These are phyloP conservation scores for Angomonas desouzai DNA, from an alignment of 208 protist genomes.

Conservation along the genomic window DNA sequence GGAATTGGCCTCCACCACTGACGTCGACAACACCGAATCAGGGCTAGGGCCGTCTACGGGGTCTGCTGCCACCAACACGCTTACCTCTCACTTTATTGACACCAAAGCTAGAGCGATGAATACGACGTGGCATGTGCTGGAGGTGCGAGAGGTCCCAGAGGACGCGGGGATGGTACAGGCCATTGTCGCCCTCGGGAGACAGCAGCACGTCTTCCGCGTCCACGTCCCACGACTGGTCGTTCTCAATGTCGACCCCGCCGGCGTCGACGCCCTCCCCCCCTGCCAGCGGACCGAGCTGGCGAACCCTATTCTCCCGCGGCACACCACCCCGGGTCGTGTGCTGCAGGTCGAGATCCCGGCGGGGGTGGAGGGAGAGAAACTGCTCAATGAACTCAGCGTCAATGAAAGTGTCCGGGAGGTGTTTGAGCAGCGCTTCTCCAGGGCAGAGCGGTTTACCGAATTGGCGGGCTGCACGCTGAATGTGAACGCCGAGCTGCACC, in stretches of 20 bases:
- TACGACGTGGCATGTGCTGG: constrained; percentile 70
- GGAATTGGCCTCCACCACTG: constrained; percentile 45
- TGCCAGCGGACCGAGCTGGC: constrained; percentile 26
- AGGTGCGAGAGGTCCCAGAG: constrained; percentile 61
- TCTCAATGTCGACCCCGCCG: constrained; percentile 43
- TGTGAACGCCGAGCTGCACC: constrained; percentile 48
- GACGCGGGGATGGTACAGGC: constrained; percentile 56
- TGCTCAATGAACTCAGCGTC: constrained; percentile 60
- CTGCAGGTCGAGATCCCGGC: constrained; percentile 54
- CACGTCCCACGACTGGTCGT: constrained; percentile 58
- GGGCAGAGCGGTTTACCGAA: constrained; percentile 53
- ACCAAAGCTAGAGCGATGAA: constrained; percentile 70
- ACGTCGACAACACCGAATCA: constrained; percentile 9
- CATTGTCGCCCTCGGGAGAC: constrained; percentile 53
- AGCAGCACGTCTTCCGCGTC: constrained; percentile 66
- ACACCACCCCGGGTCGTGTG: constrained; percentile 26
- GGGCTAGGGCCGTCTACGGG: not conserved
- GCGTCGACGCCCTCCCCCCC: constrained; percentile 9
- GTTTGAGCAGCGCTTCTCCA: constrained; percentile 70
- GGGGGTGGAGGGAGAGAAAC: constrained; percentile 51
- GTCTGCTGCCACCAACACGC: not conserved
- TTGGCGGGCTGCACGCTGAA: constrained; percentile 59
- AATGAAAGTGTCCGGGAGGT: constrained; percentile 64
- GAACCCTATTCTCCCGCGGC: constrained; percentile 62
- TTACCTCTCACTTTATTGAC: constrained; percentile 78